Percentiles rank a stretch among this genome's conserved stretches.
Evolutionary conservation across 192 early-diverging fungal genomes (phyloP).

Genomic region (Obelidium mucronatum): DNA sequence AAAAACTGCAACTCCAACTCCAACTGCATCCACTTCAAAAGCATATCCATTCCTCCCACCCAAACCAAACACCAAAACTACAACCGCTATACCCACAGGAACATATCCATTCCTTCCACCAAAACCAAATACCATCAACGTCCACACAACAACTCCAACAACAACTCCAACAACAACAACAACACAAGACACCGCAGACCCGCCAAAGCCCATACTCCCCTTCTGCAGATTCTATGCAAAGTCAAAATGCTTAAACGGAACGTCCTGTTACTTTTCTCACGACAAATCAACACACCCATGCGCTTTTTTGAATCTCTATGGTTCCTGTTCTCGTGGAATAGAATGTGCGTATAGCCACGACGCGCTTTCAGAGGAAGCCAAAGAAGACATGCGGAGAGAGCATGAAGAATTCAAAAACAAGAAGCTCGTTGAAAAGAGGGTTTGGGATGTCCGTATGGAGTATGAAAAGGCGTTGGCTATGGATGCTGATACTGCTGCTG

Average conservation of each 20-base stretch:
- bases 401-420: not conserved
- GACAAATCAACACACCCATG: constrained; percentile 4
- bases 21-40: not conserved
- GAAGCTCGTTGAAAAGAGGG: not conserved
- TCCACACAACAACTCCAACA: not conserved
- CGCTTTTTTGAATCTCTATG: constrained; percentile 3
- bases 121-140: not conserved
- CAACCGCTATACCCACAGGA: not conserved
- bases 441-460: constrained; percentile 1
- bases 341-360: constrained; percentile 7
- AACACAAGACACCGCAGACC: not conserved
- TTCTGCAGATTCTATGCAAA: too few species aligned
- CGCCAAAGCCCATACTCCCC: too few species aligned
- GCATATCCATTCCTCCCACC: not conserved
- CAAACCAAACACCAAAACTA: not conserved
- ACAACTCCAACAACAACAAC: not conserved
- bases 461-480: not conserved
- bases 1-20: not conserved
- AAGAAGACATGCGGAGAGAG: not conserved
- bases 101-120: not conserved
- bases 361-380: not conserved
- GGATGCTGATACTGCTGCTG: too few species aligned
- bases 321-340: not conserved
- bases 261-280: constrained; percentile 17
- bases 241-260: too few species aligned